Base-by-base conservation (phyloP, 257 asterid genomes). In the Handroanthus guayacan region DNA sequence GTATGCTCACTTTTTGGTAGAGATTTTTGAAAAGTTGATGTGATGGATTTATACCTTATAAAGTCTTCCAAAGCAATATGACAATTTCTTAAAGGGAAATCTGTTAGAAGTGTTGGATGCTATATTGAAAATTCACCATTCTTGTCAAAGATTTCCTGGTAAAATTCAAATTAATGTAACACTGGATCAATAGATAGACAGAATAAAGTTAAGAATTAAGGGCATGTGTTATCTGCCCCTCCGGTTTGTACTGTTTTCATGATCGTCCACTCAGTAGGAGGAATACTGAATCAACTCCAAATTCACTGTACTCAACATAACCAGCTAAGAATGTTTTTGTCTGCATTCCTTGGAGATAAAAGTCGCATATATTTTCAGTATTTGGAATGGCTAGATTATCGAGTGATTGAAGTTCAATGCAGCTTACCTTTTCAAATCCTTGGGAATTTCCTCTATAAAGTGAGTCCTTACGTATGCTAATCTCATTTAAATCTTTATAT, bases 1-100 rank as follows among this genome's bases (percentile, higher is more conserved):
- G 34, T 78, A 52, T 14, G 70, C 68, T 76, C 72, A 55, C 64
- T 74, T 79, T 69, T 60, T 56, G 11, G 9, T 34, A 47, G 71
- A 66, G 36, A 36, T 12, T 62, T 60, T 14, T 14, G 10, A 17
- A 56, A 57, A 18, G 20, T 65, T 65, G 74, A 58, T 65, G 36
- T 65, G 31, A 45, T 18, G 45, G 18, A 6, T 45, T 65, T 71
- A 72, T 58, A n/a, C 37, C 37, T 17, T 25, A 25, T n/a, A n/a
- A n/a, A n/a, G n/a, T n/a, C n/a, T n/a, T n/a, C n/a, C n/a, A n/a
- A n/a, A n/a, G n/a, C n/a, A n/a, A n/a, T n/a, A 6, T 5, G 48
- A 51, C 50, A 34, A 50, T 77, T 41, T 57, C 52, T 37, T 55
- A 9, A 34, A 20, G 5, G 13, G 3, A 25, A 9, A 56, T 56